A percentile compares a stretch with the other conserved stretches of the same genome.
phyloP scores from a whole-genome alignment of 192 early-diverging fungal species.

The Fimicolochytrium jonesii region DNA sequence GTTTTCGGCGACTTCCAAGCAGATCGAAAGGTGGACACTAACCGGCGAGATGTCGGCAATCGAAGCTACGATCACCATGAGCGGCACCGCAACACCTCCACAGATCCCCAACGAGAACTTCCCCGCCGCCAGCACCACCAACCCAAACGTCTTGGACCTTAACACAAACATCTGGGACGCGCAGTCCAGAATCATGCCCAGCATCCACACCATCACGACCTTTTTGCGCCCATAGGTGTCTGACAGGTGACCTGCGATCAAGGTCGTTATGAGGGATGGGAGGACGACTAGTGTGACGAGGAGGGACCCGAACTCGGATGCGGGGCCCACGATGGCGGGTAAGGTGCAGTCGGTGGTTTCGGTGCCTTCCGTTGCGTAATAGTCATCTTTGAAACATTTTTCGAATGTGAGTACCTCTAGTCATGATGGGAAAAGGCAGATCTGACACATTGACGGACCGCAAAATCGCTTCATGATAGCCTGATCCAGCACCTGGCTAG shows the following conservation, averaged over 20 bases:
- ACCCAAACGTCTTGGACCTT: background rate
- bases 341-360: constrained; percentile 8
- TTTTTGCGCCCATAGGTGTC: constrained; percentile 5
- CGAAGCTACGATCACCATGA: background rate
- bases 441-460: background rate
- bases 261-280: background rate
- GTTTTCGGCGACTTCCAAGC: too few relatives aligned
- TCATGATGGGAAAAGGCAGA: background rate
- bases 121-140: background rate
- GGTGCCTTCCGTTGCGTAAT: background rate
- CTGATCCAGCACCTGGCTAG: background rate
- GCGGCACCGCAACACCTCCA: background rate
- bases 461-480: constrained; percentile 3
- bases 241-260: constrained; percentile 1
- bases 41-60: background rate
- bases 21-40: too few relatives aligned
- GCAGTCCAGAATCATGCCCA: background rate
- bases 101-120: background rate
- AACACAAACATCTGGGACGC: background rate
- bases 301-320: background rate
- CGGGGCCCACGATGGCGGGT: background rate
- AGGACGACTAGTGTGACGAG: background rate
- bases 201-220: background rate
- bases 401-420: background rate
- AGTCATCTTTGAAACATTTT: background rate